Percentiles rank a stretch among this genome's conserved stretches.
phyloP scores from a whole-genome alignment of 2,329 filamentous ascomycete species.

The Mollisiaceae sp. region DNA sequence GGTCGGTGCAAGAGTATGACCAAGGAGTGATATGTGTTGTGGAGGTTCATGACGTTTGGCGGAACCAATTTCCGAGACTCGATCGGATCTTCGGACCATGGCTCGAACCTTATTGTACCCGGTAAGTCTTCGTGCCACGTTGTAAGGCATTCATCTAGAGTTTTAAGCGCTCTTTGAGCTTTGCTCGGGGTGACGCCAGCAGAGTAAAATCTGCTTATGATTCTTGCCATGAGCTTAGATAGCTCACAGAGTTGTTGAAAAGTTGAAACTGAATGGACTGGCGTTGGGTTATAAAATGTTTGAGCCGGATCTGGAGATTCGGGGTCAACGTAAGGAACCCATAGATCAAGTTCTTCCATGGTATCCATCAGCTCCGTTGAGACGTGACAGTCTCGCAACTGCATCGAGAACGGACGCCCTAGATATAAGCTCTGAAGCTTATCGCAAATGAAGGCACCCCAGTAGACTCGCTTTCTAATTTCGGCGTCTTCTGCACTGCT shows the following conservation, averaged over 20 bases:
- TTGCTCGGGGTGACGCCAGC: slow-evolving; percentile 37
- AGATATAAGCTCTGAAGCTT: slow-evolving; percentile 43
- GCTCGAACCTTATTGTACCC: slow-evolving; percentile 33
- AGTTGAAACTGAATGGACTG: neutral
- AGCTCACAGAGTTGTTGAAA: slow-evolving; percentile 41
- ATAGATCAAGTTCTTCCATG: slow-evolving; percentile 35
- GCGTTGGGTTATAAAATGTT: neutral
- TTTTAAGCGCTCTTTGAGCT: slow-evolving; percentile 37
- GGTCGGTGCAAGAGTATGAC: slow-evolving; percentile 52
- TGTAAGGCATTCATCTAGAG: slow-evolving; percentile 38
- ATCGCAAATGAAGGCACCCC: slow-evolving; percentile 43
- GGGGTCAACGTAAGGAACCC: slow-evolving; percentile 3
- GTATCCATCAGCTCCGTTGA: slow-evolving; percentile 36
- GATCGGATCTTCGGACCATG: slow-evolving; percentile 28
- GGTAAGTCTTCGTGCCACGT: slow-evolving; percentile 40
- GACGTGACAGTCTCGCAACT: slow-evolving; percentile 36
- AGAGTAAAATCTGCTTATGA: slow-evolving; percentile 45
- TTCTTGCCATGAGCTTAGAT: slow-evolving; percentile 46
- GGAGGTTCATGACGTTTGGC: slow-evolving; percentile 43
- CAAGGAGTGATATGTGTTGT: slow-evolving; percentile 48
- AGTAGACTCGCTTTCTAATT: slow-evolving; percentile 41
- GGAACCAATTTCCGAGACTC: slow-evolving; percentile 13
- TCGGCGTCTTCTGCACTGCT: slow-evolving; percentile 41
- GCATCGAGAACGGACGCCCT: slow-evolving; percentile 39
- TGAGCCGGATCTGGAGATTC: neutral